phyloP scores from a whole-genome alignment of 129 eudicot genomes.

The Chrysanthemum makinoi region DNA sequence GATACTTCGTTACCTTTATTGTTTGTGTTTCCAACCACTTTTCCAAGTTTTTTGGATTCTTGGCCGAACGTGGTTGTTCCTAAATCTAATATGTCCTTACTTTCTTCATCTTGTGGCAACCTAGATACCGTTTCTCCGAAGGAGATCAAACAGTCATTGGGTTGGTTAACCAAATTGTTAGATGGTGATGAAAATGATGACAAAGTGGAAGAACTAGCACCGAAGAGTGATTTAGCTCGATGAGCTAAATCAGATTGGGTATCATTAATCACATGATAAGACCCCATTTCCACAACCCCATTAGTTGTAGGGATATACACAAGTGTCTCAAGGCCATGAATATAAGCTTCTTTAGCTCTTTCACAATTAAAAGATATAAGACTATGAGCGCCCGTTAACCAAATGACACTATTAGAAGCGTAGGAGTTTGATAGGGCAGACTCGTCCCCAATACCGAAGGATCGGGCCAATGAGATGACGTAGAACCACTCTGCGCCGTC shows the following conservation, averaged over 20 bases:
- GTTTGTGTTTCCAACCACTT: background rate
- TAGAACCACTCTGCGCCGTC: constrained; percentile 65
- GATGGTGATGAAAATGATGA: background rate
- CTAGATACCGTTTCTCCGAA: constrained; percentile 18
- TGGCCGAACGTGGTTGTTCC: background rate
- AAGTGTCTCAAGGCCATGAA: constrained; percentile 57
- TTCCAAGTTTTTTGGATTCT: background rate
- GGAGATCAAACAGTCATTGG: background rate
- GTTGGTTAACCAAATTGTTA: background rate
- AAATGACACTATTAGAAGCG: constrained; percentile 35
- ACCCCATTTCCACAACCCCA: constrained; percentile 74
- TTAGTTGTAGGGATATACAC: constrained; percentile 44
- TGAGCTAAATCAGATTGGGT: constrained; percentile 38
- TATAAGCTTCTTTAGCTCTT: constrained; percentile 65
- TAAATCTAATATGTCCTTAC: constrained; percentile 2
- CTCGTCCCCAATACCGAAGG: constrained; percentile 45
- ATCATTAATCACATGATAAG: constrained; percentile 23
- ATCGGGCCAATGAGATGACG: constrained; percentile 36
- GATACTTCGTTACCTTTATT: background rate
- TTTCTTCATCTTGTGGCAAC: constrained; percentile 17
- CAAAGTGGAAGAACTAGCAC: constrained; percentile 9
- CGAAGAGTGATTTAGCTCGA: constrained; percentile 42
- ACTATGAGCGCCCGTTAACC: constrained; percentile 45
- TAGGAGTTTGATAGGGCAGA: constrained; percentile 40
- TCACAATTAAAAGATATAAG: constrained; percentile 42